These are phyloP conservation scores for Colletotrichum noveboracense DNA, from an alignment of 2,329 filamentous ascomycete species.

Conservation along the genomic window DNA sequence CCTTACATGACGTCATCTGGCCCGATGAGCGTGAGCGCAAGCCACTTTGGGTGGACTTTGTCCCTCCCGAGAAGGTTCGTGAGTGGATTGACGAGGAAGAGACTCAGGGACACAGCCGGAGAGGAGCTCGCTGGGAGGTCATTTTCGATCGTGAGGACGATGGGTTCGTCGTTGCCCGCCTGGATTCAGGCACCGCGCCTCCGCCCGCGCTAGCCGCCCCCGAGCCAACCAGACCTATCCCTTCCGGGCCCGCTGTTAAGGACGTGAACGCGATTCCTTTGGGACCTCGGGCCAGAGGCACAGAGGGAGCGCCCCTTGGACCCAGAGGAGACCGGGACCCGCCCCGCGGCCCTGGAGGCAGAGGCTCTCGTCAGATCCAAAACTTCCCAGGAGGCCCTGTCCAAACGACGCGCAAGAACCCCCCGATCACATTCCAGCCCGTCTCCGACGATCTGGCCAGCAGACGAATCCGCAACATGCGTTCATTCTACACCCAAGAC, in stretches of 20 bases:
- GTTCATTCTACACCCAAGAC: conserved; percentile 49
- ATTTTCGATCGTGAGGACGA: conserved; percentile 66
- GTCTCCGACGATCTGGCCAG: conserved; percentile 69
- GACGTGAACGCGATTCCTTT: conserved; percentile 39
- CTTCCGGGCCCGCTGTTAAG: conserved; percentile 24
- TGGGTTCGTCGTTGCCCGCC: conserved; percentile 58
- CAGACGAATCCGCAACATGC: conserved; percentile 66
- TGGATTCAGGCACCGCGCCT: conserved; percentile 39
- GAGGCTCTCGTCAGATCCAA: conserved; percentile 9
- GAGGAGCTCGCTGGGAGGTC: conserved; percentile 71
- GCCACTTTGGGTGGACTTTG: conserved; percentile 85
- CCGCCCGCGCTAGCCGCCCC: conserved; percentile 9
- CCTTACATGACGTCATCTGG: conserved; percentile 82
- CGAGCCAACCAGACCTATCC: not conserved
- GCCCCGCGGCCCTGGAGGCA: conserved; percentile 30
- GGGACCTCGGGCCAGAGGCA: conserved; percentile 31
- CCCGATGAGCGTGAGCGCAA: conserved; percentile 87
- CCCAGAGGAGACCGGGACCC: conserved; percentile 44
- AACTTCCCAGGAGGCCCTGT: conserved; percentile 25
- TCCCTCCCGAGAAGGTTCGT: conserved; percentile 75
- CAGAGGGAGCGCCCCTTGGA: conserved; percentile 34
- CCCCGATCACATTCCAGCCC: conserved; percentile 54
- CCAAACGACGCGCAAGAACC: conserved; percentile 45
- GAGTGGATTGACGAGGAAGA: conserved; percentile 79
- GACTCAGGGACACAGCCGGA: conserved; percentile 45